These are phyloP conservation scores for Limtongia smithiae DNA, from an alignment of 805 yeast genomes.

Conservation along the genomic window DNA sequence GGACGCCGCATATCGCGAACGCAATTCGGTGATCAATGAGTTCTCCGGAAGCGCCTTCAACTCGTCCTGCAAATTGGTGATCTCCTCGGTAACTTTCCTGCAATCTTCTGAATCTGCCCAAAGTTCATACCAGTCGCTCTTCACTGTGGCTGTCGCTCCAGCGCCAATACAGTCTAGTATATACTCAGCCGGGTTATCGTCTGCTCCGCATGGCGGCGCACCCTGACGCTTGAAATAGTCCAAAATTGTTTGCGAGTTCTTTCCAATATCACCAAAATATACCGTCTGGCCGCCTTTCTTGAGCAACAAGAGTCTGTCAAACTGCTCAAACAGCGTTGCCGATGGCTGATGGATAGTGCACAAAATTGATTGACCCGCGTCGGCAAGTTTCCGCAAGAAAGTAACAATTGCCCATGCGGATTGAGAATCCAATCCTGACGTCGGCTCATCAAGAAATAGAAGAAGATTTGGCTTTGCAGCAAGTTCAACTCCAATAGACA, in stretches of 20 bases:
- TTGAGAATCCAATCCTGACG: constrained; percentile 62
- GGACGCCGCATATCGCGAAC: constrained; percentile 22
- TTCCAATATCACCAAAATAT: constrained; percentile 77
- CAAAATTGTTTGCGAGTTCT: constrained; percentile 53
- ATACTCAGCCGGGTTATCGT: constrained; percentile 85
- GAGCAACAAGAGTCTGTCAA: constrained; percentile 62
- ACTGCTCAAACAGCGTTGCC: constrained; percentile 61
- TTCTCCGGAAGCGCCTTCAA: constrained; percentile 44
- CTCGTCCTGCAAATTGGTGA: constrained; percentile 47
- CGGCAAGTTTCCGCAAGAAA: constrained; percentile 60
- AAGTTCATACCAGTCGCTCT: constrained; percentile 47
- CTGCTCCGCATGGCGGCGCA: constrained; percentile 59
- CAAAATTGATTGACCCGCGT: constrained; percentile 67
- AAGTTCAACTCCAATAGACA: constrained; percentile 67
- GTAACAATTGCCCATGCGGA: constrained; percentile 67
- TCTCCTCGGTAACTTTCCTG: constrained; percentile 31
- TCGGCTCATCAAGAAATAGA: constrained; percentile 63
- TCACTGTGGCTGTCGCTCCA: constrained; percentile 36
- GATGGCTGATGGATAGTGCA: constrained; percentile 79
- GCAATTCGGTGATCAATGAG: not conserved
- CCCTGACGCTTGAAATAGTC: constrained; percentile 67
- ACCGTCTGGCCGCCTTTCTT: constrained; percentile 76
- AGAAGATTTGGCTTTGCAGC: constrained; percentile 65
- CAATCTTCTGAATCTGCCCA: constrained; percentile 40
- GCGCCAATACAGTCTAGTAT: constrained; percentile 61